A percentile compares a stretch with the other conserved stretches of the same genome.
These are phyloP conservation scores for Lignosus rhinocerotis DNA, from an alignment of 1,284 basidiomycete species.

Conservation along the genomic window DNA sequence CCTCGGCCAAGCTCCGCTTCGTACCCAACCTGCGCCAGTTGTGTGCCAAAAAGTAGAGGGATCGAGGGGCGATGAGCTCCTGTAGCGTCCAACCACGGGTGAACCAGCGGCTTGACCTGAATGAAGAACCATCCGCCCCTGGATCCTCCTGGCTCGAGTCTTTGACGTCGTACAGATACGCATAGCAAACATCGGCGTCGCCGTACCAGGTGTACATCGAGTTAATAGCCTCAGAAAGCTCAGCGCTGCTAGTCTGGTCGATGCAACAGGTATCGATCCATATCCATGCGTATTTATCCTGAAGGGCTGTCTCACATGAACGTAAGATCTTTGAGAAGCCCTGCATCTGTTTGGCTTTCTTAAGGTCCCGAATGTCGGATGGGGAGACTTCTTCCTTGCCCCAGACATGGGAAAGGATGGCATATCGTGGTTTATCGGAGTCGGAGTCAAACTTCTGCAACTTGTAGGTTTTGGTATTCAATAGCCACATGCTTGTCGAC, in stretches of 20 bases:
- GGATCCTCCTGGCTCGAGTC: not conserved
- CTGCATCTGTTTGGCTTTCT: not conserved
- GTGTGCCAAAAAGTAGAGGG: not conserved
- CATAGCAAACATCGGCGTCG: conserved; percentile 11
- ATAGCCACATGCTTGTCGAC: not conserved
- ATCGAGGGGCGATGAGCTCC: conserved; percentile 8
- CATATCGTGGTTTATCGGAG: not conserved
- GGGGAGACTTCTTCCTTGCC: conserved; percentile 7
- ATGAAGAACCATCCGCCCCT: not conserved
- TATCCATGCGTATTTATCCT: conserved; percentile 3
- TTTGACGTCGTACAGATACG: conserved; percentile 9
- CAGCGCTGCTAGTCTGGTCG: conserved; percentile 5
- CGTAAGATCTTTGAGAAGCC: not conserved
- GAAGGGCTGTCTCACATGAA: not conserved
- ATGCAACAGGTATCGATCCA: conserved; percentile 16
- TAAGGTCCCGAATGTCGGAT: not conserved
- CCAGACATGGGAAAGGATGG: conserved; percentile 18
- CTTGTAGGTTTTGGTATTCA: not conserved
- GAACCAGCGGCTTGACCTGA: conserved; percentile 4
- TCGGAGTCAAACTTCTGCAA: not conserved
- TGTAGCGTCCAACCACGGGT: conserved; percentile 6
- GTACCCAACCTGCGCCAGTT: not conserved
- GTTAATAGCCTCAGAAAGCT: conserved; percentile 9
- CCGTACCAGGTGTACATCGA: conserved; percentile 14
- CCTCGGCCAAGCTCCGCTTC: not conserved